Evolutionary conservation across 345 rosid genomes (phyloP), one percentile per base, ranked within the genome.

Genomic region (Turritis glabra): DNA sequence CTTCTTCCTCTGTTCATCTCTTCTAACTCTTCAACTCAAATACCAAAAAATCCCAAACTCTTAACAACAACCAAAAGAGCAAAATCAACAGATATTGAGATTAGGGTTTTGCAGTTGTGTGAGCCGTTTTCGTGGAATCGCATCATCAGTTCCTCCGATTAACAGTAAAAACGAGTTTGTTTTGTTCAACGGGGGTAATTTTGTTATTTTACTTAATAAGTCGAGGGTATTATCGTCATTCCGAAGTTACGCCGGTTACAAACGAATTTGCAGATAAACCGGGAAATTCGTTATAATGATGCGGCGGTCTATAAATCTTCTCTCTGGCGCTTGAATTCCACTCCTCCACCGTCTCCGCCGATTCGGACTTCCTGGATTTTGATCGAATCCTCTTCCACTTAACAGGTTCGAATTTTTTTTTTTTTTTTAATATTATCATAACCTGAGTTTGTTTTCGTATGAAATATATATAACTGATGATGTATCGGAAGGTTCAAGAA

Each of bases 1-100:
- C 85, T 91, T 80, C 98, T 85, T 66, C 96, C 91, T 77, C 88
- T 92, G 81, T 84, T 85, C 97, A 89, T 91, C 32, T 77, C 30
- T 58, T 69, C 7, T 19, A 41, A 6, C 32, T 13, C 55, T 64
- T 38, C 53, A 67, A 8, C 61, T 55, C 64, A 47, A 46, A 63
- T 18, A 37, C 15, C 3, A 0, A 37, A 29, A 21, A 0, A 29
- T n/a, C n/a, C 43, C 61, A 58, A 59, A 67, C 14, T 67, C 4
- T 67, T 67, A 11, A 21, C 62, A 35, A 14, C 50, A 46, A 3
- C 26, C 44, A n/a, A 21, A 40, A 19, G 11, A 26, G 11, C 40
- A 25, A 52, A 76, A 63, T 18, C 46, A 15, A 1, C 37, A 17
- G 32, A 35, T 27, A 27, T 38, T 18, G 62, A 72, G 56, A 77